These are phyloP conservation scores for Oryza meridionalis DNA, from an alignment of 176 grass and related monocot species.

Conservation along the genomic window DNA sequence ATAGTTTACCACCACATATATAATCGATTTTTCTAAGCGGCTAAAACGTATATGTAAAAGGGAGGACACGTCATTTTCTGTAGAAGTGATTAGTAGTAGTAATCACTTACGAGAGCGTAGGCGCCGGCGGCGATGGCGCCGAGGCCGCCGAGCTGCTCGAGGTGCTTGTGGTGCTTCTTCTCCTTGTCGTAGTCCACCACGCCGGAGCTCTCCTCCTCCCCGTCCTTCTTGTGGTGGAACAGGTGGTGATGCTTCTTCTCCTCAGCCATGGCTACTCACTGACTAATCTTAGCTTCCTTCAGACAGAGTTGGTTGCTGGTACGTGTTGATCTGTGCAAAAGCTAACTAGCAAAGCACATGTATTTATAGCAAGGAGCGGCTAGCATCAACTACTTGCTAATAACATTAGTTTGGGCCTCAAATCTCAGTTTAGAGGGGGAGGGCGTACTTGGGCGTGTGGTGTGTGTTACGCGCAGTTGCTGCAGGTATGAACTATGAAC, in stretches of 20 bases:
- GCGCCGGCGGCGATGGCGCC: constrained; percentile 62
- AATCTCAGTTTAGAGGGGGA: neutral
- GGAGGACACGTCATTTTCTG: no score
- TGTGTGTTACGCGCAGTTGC: neutral
- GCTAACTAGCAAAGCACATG: neutral
- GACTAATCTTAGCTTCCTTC: no score
- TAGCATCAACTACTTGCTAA: constrained; percentile 8
- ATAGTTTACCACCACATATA: no score
- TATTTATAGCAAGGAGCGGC: constrained; percentile 32
- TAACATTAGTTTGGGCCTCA: neutral
- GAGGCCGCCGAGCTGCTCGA: constrained; percentile 57
- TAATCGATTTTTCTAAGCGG: no score
- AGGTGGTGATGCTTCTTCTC: constrained; percentile 69
- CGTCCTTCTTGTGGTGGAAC: constrained; percentile 62
- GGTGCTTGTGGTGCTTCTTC: constrained; percentile 77
- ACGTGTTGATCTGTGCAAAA: neutral
- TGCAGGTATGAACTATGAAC: neutral
- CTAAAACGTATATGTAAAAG: no score
- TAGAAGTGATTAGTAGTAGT: no score
- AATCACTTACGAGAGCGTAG: constrained; percentile 59
- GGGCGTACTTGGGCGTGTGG: neutral
- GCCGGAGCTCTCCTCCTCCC: constrained; percentile 36
- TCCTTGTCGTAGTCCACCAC: constrained; percentile 63
- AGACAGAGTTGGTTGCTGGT: no score
- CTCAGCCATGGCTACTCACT: constrained; percentile 28